phyloP scores from a whole-genome alignment of 2,329 filamentous ascomycete species.

The Dactylella cylindrospora region DNA sequence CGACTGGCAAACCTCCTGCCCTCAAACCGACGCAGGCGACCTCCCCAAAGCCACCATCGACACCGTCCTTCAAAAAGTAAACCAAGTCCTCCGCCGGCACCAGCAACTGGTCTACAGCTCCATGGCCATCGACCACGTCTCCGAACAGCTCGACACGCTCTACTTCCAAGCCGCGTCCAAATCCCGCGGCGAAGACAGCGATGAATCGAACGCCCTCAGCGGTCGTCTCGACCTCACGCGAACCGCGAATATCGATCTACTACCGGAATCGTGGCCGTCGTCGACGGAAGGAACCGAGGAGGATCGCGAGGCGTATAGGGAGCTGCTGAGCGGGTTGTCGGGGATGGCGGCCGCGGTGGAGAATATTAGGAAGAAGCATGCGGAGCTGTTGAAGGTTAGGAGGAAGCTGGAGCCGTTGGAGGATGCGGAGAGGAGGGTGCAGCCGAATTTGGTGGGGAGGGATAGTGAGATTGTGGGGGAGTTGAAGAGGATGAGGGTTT shows the following conservation, averaged over 20 bases:
- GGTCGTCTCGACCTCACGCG: slow-evolving; percentile 24
- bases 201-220: slow-evolving; percentile 42
- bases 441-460: slow-evolving; percentile 79
- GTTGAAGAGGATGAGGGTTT: slow-evolving; percentile 74
- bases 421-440: slow-evolving; percentile 71
- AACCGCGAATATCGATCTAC: slow-evolving; percentile 44
- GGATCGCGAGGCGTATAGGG: slow-evolving; percentile 84
- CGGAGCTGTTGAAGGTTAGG: slow-evolving; percentile 60
- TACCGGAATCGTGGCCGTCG: slow-evolving; percentile 42
- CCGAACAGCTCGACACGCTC: slow-evolving; percentile 69
- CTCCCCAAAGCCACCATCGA: slow-evolving; percentile 59
- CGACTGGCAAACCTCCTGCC: slow-evolving; percentile 55
- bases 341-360: slow-evolving; percentile 58
- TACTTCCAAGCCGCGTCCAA: slow-evolving; percentile 54
- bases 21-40: slow-evolving; percentile 51
- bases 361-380: slow-evolving; percentile 60
- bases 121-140: slow-evolving; percentile 69
- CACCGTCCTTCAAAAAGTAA: slow-evolving; percentile 60
- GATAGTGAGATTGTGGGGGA: slow-evolving; percentile 79
- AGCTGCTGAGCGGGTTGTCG: slow-evolving; percentile 58
- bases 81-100: slow-evolving; percentile 66
- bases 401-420: slow-evolving; percentile 70
- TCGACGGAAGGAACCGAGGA: slow-evolving; percentile 67
- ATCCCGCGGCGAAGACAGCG: slow-evolving; percentile 53
- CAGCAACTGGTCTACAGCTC: slow-evolving; percentile 66